Evolutionary conservation across 1,284 basidiomycete species (phyloP), one percentile per base, ranked within the genome.

Genomic region (Ceratobasidium theobromae): DNA sequence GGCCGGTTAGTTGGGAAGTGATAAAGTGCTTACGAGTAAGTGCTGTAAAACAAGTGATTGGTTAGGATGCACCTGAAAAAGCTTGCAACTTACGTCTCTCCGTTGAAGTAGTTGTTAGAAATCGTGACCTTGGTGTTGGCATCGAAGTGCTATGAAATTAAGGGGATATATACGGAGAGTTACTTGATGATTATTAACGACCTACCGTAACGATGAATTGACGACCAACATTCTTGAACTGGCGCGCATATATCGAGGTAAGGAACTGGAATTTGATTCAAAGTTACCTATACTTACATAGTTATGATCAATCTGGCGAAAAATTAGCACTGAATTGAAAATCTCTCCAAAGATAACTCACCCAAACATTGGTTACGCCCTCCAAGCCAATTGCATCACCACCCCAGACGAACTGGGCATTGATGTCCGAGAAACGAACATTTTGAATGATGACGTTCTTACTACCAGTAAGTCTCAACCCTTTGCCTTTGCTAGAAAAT

Each of bases 381-480:
- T 32, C 27, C 6, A 54, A 18, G 21, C 18, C 53, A 35, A 54
- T 54, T 4, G 53, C 53, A 54, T 54, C 53, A 14, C 53, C 53
- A 21, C 53, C 53, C 53, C 53, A 54, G 25, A 48, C 45, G 27
- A 6, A n/a, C n/a, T n/a, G n/a, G n/a, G n/a, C n/a, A n/a, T n/a
- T n/a, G n/a, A 54, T 40, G 18, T 45, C 43, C 9, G 43, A 45
- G 18, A 45, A 14, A 6, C 43, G 43, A 45, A 45, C 18, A n/a
- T 45, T 45, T 40, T 54, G 53, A 40, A 54, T 54, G 53, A 54
- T 54, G 16, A 54, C 53, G 30, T 54, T 54, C 53, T n/a, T n/a
- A n/a, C n/a, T n/a, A n/a, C n/a, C 53, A 18, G 27, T 5, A 32
- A 54, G 53, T 12, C 38, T 35, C 4, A 54, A n/a, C 3, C 53